These are phyloP conservation scores for Aureobasidium sp. DNA, from an alignment of 2,329 filamentous ascomycete species.

Conservation along the genomic window DNA sequence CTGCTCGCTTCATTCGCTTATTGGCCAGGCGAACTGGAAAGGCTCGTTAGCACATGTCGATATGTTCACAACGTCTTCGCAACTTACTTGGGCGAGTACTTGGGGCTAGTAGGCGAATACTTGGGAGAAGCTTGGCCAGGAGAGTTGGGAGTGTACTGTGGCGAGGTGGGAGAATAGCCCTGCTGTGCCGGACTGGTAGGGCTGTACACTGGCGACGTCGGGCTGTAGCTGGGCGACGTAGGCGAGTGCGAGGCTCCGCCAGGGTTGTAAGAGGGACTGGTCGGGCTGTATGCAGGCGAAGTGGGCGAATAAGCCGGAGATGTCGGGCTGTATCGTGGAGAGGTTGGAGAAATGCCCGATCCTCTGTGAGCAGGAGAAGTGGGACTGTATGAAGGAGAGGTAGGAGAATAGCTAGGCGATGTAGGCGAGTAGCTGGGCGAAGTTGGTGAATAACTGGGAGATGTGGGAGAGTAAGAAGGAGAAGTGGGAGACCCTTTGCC, in stretches of 20 bases:
- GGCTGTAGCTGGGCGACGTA: constrained; percentile 42
- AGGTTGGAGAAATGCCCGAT: constrained; percentile 46
- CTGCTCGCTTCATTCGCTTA: constrained; percentile 12
- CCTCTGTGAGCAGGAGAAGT: constrained; percentile 41
- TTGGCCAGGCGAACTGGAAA: constrained; percentile 23
- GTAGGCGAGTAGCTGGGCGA: constrained; percentile 68
- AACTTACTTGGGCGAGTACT: constrained; percentile 44
- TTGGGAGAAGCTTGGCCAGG: constrained; percentile 30
- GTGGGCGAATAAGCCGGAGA: constrained; percentile 50
- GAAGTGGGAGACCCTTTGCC: constrained; percentile 38
- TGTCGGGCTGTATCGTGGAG: constrained; percentile 54
- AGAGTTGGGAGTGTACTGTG: constrained; percentile 23
- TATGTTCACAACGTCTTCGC: neutral
- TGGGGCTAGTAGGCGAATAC: constrained; percentile 50
- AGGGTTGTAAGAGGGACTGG: constrained; percentile 28
- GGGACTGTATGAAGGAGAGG: constrained; percentile 28
- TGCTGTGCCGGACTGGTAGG: constrained; percentile 42
- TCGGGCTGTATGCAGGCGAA: constrained; percentile 39
- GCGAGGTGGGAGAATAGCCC: constrained; percentile 26
- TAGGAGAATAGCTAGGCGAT: constrained; percentile 43
- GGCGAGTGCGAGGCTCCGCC: constrained; percentile 33
- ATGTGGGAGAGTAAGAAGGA: constrained; percentile 70
- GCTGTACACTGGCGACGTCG: constrained; percentile 53
- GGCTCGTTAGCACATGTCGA: neutral
- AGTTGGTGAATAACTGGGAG: constrained; percentile 52